Conservation (phyloP, 495 filamentous ascomycete genomes). For the Aspergillus cristatus region DNA sequence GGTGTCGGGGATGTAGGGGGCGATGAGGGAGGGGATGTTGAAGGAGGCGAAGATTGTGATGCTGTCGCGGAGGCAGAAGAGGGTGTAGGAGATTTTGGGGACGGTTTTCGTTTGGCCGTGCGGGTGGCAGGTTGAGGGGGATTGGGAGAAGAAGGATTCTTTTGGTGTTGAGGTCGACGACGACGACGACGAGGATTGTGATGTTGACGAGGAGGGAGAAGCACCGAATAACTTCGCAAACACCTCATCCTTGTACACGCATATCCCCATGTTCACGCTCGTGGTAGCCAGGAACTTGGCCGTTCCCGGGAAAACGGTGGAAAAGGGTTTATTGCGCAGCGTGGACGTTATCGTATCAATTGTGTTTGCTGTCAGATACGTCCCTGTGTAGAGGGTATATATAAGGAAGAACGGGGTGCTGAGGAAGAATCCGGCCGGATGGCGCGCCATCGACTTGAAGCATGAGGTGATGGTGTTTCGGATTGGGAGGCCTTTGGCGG, state of each 20-base stretch:
- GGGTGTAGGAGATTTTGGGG: slow-evolving; percentile 50
- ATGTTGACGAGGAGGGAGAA: slow-evolving; percentile 10
- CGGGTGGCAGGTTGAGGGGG: slow-evolving; percentile 11
- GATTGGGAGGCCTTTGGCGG: slow-evolving; percentile 71
- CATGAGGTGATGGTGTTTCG: slow-evolving; percentile 54
- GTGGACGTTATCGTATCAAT: slow-evolving; percentile 77
- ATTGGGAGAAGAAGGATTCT: too few species aligned
- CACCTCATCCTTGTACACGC: slow-evolving; percentile 85
- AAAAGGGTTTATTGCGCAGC: slow-evolving; percentile 42
- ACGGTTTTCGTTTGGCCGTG: slow-evolving; percentile 25
- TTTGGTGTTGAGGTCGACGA: slow-evolving; percentile 46
- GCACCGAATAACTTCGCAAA: slow-evolving; percentile 77
- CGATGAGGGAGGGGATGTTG: slow-evolving; percentile 75
- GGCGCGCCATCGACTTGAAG: slow-evolving; percentile 51
- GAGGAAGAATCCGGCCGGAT: slow-evolving; percentile 63
- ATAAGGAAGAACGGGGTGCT: slow-evolving; percentile 80
- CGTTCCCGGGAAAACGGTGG: slow-evolving; percentile 59
- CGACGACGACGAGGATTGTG: slow-evolving; percentile 9
- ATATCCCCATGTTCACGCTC: slow-evolving; percentile 79
- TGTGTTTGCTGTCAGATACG: slow-evolving; percentile 82
- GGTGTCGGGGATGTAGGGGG: slow-evolving; percentile 35
- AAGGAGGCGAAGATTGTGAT: slow-evolving; percentile 91
- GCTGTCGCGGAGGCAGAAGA: slow-evolving; percentile 81
- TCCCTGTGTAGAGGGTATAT: slow-evolving; percentile 80
- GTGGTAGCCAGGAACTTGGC: slow-evolving; percentile 77